Percentiles rank a stretch among this genome's conserved stretches.
Evolutionary conservation across 2,329 filamentous ascomycete genomes (phyloP).

Genomic region (Tolypocladium tropicale): DNA sequence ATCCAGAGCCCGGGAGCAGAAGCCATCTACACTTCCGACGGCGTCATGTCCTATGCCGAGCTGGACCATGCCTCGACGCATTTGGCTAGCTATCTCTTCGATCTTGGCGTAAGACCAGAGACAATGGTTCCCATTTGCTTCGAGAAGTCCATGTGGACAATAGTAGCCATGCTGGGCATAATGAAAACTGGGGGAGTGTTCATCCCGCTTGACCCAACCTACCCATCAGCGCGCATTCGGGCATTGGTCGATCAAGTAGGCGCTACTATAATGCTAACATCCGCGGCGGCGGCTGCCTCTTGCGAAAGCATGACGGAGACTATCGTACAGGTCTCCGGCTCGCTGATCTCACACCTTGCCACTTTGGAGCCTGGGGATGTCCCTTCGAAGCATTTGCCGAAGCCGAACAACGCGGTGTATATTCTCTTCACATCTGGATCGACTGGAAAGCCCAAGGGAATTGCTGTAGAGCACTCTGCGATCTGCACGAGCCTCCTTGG

Average conservation of each 20-base stretch:
- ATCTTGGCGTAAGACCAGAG: not conserved
- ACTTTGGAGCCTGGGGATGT: no score
- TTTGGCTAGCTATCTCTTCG: not conserved
- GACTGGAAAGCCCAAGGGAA: conserved; percentile 16
- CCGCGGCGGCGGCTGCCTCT: no score
- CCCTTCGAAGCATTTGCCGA: not conserved
- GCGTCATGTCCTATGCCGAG: conserved; percentile 6
- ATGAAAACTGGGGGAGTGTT: conserved; percentile 15
- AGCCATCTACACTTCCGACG: not conserved
- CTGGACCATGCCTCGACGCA: not conserved
- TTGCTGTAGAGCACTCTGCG: conserved; percentile 32
- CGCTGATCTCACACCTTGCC: no score
- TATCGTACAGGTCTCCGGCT: no score
- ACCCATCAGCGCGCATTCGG: conserved; percentile 3
- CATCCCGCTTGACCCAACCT: conserved; percentile 14
- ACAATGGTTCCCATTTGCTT: not conserved
- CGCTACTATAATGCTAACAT: not conserved
- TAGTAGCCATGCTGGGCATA: conserved; percentile 12
- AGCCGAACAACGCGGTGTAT: conserved; percentile 7
- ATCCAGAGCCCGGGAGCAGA: not conserved
- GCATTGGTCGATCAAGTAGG: conserved; percentile 3
- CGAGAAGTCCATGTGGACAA: conserved; percentile 3
- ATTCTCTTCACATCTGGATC: conserved; percentile 17
- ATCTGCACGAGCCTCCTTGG: conserved; percentile 25
- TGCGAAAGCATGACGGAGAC: no score